A percentile compares a stretch with the other conserved stretches of the same genome.
phyloP scores from a whole-genome alignment of 2,329 filamentous ascomycete species.

The Cytospora chrysosperma region DNA sequence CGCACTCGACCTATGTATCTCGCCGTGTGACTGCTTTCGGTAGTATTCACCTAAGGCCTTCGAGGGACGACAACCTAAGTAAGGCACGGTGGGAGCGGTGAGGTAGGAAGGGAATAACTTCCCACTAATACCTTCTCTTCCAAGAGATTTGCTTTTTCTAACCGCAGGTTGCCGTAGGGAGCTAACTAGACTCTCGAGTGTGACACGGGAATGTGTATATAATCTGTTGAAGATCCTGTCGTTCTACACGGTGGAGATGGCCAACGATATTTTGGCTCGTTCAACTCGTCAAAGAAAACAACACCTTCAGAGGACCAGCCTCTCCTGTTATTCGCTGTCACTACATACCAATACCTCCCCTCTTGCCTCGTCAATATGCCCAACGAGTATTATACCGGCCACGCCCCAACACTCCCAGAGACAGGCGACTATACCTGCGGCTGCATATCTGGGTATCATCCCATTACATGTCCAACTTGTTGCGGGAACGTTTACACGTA shows the following conservation, averaged over 20 bases:
- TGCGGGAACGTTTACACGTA: constrained; percentile 1
- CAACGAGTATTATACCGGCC: constrained; percentile 11
- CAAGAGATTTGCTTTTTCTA: not conserved
- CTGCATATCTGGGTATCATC: constrained; percentile 26
- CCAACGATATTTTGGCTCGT: not conserved
- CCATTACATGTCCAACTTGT: constrained; percentile 14
- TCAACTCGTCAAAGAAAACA: not conserved
- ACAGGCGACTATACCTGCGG: constrained; percentile 25
- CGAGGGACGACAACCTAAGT: not conserved
- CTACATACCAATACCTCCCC: not conserved
- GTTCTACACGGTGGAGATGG: no score
- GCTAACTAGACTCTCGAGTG: not conserved
- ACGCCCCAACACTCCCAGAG: constrained; percentile 15
- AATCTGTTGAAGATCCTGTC: no score
- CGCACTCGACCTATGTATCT: not conserved
- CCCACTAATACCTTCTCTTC: not conserved
- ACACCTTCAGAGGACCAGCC: not conserved
- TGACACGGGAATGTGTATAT: constrained; percentile 1
- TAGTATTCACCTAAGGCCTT: not conserved
- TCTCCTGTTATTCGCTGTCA: not conserved
- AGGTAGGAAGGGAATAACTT: not conserved
- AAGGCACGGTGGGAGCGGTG: not conserved
- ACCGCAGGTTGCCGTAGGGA: not conserved
- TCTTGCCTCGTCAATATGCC: constrained; percentile 10
- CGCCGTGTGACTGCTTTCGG: not conserved